These are phyloP conservation scores for Phytophthora sojae DNA, from an alignment of 352 stramenopile genomes.

Conservation along the genomic window DNA sequence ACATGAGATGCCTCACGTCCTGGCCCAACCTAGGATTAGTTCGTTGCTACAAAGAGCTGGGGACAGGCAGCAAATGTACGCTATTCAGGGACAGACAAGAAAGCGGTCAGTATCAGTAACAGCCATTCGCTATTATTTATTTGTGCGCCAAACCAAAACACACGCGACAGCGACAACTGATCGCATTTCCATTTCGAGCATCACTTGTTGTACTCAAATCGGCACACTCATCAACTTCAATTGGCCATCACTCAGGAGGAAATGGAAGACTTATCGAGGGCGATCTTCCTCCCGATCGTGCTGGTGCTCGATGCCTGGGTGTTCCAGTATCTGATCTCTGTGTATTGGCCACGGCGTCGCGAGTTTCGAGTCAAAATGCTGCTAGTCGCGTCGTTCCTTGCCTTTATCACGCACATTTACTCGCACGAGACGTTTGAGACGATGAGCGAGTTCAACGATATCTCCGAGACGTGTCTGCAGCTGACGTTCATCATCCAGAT, in stretches of 20 bases:
- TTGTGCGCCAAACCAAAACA: neutral
- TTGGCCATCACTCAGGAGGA: slow-evolving; percentile 14
- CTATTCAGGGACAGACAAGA: neutral
- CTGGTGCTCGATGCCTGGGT: slow-evolving; percentile 44
- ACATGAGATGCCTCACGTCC: neutral
- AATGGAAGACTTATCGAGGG: slow-evolving; percentile 19
- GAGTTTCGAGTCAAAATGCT: slow-evolving; percentile 40
- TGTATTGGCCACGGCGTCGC: slow-evolving; percentile 38
- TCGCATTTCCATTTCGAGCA: slow-evolving; percentile 1
- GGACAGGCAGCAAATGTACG: neutral
- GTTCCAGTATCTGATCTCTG: slow-evolving; percentile 44
- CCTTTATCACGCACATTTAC: slow-evolving; percentile 36
- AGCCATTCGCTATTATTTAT: neutral
- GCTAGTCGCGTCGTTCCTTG: slow-evolving; percentile 30
- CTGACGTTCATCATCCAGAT: slow-evolving; percentile 54
- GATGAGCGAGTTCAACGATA: slow-evolving; percentile 37
- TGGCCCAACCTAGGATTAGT: neutral
- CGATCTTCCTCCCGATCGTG: slow-evolving; percentile 40
- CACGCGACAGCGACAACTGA: neutral
- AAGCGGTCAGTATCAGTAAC: neutral
- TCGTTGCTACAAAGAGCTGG: neutral
- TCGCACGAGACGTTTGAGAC: slow-evolving; percentile 21
- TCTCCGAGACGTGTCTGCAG: slow-evolving; percentile 44
- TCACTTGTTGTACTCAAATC: neutral
- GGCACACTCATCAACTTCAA: neutral